Base-by-base conservation (phyloP, 1,284 basidiomycete genomes). In the Gastroboletus turbinatus region DNA sequence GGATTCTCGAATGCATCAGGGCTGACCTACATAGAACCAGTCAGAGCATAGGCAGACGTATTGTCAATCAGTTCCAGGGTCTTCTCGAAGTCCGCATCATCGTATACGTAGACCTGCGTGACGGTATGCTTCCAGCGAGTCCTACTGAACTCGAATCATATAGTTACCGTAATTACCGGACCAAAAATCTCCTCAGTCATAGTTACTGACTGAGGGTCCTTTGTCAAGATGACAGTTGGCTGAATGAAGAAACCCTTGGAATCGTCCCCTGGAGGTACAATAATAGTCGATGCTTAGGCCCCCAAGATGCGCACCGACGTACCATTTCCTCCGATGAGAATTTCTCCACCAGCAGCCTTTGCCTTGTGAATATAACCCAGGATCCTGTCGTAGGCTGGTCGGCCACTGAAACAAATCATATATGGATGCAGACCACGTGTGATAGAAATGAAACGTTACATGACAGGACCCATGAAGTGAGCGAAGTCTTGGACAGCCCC, bases 171-270 rank as follows among this genome's bases (percentile, higher is more conserved):
- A 58, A 98, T 73, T 51, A 99, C 96, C 36, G 97, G 97, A 5
- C 97, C 97, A 65, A 99, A 98, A 68, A 99, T 92, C 77, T 99
- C 96, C 67, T 98, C 93, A 32, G 84, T 84, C 86, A 99, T 94
- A 11, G 96, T 97, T 50, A 97, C 77, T 6, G 88, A 92, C 66
- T 85, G 85, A 50, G 96, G 95, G 73, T 99, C 93, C 73, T 92
- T 92, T 67, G 91, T 97, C 63, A 94, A 77, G 68, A 99, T 96
- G 57, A 98, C 86, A 16, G 97, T 99, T 5, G 96, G 96, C 74
- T 96, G 84, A 63, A 99, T 80, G 72, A 89, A 99, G 82, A 87
- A 99, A 23, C 96, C 96, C 71, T 86, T 92, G 32, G 94, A 94
- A 73, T 93, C 89, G 71, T 98, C 93, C 55, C 80, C 90, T 67